These are phyloP conservation scores for Monosporascus sp. DNA, from an alignment of 2,329 filamentous ascomycete species.

Conservation along the genomic window DNA sequence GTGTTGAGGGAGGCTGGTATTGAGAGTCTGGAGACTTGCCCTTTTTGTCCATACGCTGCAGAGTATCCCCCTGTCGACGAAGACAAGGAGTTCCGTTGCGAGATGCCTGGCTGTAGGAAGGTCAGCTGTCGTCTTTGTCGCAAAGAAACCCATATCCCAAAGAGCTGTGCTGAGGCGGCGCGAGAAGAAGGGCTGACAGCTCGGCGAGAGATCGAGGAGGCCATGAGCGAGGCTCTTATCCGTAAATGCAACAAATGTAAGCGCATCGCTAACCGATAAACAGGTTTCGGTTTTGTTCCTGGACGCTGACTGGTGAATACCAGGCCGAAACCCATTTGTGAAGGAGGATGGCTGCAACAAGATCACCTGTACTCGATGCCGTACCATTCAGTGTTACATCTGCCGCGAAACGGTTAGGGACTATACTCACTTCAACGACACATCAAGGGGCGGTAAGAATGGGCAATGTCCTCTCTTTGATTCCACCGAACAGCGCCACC, in stretches of 20 bases:
- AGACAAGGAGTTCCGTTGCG: conserved; percentile 69
- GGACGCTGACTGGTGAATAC: not conserved
- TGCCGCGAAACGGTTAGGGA: conserved; percentile 58
- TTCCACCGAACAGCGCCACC: conserved; percentile 51
- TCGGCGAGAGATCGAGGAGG: conserved; percentile 71
- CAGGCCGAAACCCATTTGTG: conserved; percentile 67
- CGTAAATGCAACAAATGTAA: conserved; percentile 65
- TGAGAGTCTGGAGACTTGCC: conserved; percentile 68
- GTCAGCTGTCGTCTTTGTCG: conserved; percentile 65
- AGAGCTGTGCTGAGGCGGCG: conserved; percentile 62
- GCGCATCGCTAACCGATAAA: conserved; percentile 4
- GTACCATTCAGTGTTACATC: conserved; percentile 59
- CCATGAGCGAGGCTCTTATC: conserved; percentile 75
- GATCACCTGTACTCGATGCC: conserved; percentile 64
- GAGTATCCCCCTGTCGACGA: conserved; percentile 62
- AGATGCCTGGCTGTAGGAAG: conserved; percentile 57
- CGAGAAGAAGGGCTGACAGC: conserved; percentile 53
- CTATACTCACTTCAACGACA: conserved; percentile 67
- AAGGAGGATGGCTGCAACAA: conserved; percentile 81
- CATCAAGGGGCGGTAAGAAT: conserved; percentile 35
- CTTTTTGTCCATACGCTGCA: conserved; percentile 76
- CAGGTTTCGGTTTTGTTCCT: not conserved
- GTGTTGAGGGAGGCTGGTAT: conserved; percentile 64
- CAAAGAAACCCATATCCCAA: conserved; percentile 63
- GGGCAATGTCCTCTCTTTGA: conserved; percentile 67